Conservation (phyloP, 768 basidiomycete genomes). For the Candolleomyces aberdarensis region DNA sequence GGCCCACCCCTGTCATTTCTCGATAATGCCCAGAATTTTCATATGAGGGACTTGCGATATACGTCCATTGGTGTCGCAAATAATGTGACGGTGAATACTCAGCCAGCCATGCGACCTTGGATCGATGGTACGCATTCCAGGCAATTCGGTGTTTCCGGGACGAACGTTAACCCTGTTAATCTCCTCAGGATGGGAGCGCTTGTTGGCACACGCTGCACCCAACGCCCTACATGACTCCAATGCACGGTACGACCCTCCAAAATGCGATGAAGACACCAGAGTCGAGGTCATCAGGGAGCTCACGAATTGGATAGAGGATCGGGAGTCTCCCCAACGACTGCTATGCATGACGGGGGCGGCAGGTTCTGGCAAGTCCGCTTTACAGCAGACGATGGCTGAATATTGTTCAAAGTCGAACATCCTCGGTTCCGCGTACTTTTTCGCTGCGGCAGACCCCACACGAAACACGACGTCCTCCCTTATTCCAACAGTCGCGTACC, state of each 20-base stretch:
- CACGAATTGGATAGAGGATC: conserved; percentile 1
- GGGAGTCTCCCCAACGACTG: background rate
- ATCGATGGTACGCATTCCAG: too few species aligned
- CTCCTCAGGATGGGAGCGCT: background rate
- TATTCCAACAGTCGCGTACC: conserved; percentile 12
- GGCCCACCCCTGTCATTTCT: too few species aligned
- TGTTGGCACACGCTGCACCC: background rate
- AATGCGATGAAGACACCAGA: conserved; percentile 9
- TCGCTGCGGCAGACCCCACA: conserved; percentile 1
- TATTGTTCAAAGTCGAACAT: background rate
- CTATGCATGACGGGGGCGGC: background rate
- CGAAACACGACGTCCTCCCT: conserved; percentile 5
- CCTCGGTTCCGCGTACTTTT: conserved; percentile 11
- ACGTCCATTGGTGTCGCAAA: too few species aligned
- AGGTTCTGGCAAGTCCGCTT: conserved; percentile 3
- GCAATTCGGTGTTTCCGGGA: background rate
- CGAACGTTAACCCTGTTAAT: background rate
- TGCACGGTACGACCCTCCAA: conserved; percentile 6
- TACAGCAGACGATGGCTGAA: conserved; percentile 11
- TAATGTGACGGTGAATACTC: too few species aligned
- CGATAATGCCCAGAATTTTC: too few species aligned
- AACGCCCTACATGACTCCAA: conserved; percentile 1
- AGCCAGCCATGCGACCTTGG: too few species aligned
- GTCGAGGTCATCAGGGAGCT: background rate
- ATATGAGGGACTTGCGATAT: too few species aligned